Conservation (phyloP, 2,329 filamentous ascomycete genomes). For the Claviceps cyperi region DNA sequence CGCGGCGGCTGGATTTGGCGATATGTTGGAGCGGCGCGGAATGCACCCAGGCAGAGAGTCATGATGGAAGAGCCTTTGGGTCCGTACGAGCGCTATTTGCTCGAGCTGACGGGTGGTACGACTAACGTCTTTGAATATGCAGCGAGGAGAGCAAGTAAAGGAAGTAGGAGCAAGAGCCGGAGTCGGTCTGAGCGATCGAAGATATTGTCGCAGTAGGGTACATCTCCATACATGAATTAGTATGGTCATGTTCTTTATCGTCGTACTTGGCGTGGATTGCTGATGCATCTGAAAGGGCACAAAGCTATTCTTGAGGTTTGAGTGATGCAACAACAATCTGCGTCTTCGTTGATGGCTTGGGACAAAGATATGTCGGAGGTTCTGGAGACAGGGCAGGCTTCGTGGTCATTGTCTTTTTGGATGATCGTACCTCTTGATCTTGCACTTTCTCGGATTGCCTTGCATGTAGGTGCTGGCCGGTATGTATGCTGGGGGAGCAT, state of each 20-base stretch:
- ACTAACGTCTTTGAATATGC: constrained; percentile 30
- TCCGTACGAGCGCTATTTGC: constrained; percentile 34
- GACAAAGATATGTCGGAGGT: too few relatives aligned
- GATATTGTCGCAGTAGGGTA: neutral
- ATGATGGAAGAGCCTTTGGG: constrained; percentile 40
- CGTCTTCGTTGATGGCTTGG: too few relatives aligned
- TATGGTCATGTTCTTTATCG: neutral
- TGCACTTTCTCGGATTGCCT: too few relatives aligned
- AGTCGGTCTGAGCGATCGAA: neutral
- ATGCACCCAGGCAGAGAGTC: constrained; percentile 24
- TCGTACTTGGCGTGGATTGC: too few relatives aligned
- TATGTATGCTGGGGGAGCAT: too few relatives aligned
- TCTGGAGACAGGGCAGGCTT: too few relatives aligned
- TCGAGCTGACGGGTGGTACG: constrained; percentile 28
- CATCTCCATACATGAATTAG: neutral
- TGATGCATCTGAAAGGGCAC: too few relatives aligned
- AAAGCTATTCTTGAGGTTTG: too few relatives aligned
- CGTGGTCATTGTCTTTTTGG: too few relatives aligned
- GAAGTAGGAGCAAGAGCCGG: constrained; percentile 7
- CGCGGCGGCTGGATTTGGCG: constrained; percentile 37
- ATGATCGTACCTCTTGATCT: too few relatives aligned
- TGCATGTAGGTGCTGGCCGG: too few relatives aligned
- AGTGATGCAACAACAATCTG: too few relatives aligned
- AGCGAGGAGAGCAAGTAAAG: constrained; percentile 11
- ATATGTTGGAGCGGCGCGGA: constrained; percentile 29